phyloP scores from a whole-genome alignment of 176 grass and related monocot genomes.

The bread wheat (Triticum aestivum) region IWGSC_CS_RefSeq_v2.1 NC_057806.1:544835893-544836392 shows the following conservation, averaged over 20 bases:
- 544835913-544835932: not conserved
- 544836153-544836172: not conserved
- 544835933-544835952: not conserved
- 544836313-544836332: too few relatives aligned
- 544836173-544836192: not conserved
- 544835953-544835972: not conserved
- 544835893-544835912: not conserved
- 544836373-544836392: too few relatives aligned
- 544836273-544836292: not conserved
- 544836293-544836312: too few relatives aligned
- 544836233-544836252: not conserved
- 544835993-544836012: not conserved
- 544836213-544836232: not conserved
- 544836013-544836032: not conserved
- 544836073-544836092: not conserved
- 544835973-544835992: not conserved
- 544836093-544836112: constrained; percentile 5
- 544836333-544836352: too few relatives aligned
- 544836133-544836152: not conserved
- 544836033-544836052: constrained; percentile 9
- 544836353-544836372: too few relatives aligned
- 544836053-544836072: not conserved
- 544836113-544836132: not conserved
- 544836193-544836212: not conserved
- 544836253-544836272: not conserved